A percentile compares a stretch with the other conserved stretches of the same genome.
Conservation (phyloP, 2,329 filamentous ascomycete genomes). For the Colletotrichum cordylinicola region DNA sequence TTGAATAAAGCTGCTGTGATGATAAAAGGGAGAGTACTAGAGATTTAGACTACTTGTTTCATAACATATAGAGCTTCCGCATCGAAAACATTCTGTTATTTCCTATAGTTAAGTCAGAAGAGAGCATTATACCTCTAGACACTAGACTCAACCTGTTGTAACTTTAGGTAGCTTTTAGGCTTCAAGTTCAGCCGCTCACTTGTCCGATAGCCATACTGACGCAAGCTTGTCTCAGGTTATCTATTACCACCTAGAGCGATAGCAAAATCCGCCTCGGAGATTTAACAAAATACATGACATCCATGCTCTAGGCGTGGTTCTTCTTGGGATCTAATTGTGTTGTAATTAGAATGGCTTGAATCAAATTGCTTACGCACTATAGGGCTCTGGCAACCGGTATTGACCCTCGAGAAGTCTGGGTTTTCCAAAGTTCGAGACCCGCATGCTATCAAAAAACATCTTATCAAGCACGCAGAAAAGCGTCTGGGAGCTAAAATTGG, state of each 20-base stretch:
- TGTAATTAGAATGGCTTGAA: accelerated
- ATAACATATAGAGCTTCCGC: no score
- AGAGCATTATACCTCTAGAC: background rate
- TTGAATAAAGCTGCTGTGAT: no score
- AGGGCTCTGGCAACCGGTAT: background rate
- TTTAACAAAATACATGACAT: background rate
- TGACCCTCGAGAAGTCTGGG: background rate
- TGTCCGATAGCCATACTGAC: background rate
- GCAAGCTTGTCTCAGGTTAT: background rate
- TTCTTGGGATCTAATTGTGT: background rate
- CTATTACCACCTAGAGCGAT: background rate
- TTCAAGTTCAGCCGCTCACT: background rate
- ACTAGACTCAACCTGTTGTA: accelerated
- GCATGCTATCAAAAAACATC: background rate
- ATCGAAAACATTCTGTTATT: background rate
- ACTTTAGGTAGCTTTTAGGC: no score
- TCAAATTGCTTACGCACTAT: accelerated
- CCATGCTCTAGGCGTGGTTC: background rate
- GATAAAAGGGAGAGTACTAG: no score
- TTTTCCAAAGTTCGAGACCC: background rate
- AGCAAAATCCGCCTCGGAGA: background rate
- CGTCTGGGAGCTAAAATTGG: background rate
- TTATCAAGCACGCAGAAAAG: background rate
- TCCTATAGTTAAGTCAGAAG: no score
- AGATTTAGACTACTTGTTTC: no score